Evolutionary conservation across 179 eudicot genomes (phyloP).

Genomic region (Amaranthus tricolor): DNA sequence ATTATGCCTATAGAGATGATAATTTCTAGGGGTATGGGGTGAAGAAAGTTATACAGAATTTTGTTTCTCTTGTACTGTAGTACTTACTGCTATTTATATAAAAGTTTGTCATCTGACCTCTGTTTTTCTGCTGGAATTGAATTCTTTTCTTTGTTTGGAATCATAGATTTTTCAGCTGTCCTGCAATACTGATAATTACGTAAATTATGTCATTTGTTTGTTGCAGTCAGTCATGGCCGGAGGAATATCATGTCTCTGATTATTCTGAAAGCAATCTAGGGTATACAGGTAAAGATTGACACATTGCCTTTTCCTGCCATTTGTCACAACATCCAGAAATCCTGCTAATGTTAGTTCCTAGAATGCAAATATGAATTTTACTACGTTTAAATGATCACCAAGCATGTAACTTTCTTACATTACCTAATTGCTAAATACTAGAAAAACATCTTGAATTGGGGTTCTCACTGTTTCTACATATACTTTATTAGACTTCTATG

Average conservation of each 20-base stretch:
- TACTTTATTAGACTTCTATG: background rate
- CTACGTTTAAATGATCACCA: too few relatives aligned
- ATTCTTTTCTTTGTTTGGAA: background rate
- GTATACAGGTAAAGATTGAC: slow-evolving; percentile 59
- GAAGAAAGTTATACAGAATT: background rate
- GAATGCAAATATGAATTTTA: background rate
- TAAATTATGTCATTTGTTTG: slow-evolving; percentile 16
- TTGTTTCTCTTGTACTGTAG: background rate
- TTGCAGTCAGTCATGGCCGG: slow-evolving; percentile 61
- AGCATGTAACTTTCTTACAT: too few relatives aligned
- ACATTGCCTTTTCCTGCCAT: background rate
- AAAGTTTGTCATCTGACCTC: background rate
- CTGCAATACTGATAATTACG: background rate
- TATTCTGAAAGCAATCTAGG: slow-evolving; percentile 46
- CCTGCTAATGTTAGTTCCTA: background rate
- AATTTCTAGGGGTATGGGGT: background rate
- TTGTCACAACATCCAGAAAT: background rate
- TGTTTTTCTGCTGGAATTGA: background rate
- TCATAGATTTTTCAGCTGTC: background rate
- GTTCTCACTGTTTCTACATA: background rate
- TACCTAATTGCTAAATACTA: background rate
- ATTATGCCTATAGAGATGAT: too few relatives aligned
- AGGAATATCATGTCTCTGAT: slow-evolving; percentile 57
- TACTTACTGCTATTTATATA: background rate
- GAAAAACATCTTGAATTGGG: background rate